A percentile compares a stretch with the other conserved stretches of the same genome.
phyloP scores from a whole-genome alignment of 2,329 filamentous ascomycete species.

The Chaetomium olivaceum region DNA sequence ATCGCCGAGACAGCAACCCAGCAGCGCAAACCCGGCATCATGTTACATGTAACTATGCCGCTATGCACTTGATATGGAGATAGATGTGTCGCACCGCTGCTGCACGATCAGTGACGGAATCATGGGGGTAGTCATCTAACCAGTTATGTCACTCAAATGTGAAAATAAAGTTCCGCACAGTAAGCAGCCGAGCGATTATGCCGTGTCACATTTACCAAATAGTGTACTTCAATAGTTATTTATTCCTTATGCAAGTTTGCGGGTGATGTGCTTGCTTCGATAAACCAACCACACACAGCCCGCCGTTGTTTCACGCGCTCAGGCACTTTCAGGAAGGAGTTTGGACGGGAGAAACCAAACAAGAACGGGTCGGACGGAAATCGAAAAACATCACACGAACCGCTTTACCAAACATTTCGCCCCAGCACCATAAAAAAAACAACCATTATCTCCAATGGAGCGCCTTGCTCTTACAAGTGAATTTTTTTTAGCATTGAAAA shows the following conservation, averaged over 20 bases:
- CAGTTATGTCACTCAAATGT: neutral
- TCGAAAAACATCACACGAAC: slow-evolving; percentile 1
- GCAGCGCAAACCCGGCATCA: neutral
- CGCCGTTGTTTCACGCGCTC: neutral
- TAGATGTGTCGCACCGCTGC: neutral
- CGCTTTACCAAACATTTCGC: neutral
- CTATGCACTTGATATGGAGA: neutral
- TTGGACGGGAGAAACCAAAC: slow-evolving; percentile 3
- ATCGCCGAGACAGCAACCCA: neutral
- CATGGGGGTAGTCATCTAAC: neutral
- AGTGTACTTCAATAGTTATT: too few relatives aligned
- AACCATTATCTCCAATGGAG: neutral
- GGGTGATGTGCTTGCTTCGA: neutral
- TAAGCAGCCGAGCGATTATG: slow-evolving; percentile 1
- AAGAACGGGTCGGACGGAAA: neutral
- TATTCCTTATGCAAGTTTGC: neutral
- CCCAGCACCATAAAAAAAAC: slow-evolving; percentile 2
- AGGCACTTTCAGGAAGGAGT: neutral
- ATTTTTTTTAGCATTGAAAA: slow-evolving; percentile 21
- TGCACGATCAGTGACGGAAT: neutral
- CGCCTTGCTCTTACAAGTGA: too few relatives aligned
- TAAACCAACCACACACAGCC: neutral
- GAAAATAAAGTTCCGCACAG: slow-evolving; percentile 6
- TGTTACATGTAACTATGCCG: neutral
- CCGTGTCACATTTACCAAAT: neutral